Percentiles rank a stretch among this genome's conserved stretches.
Evolutionary conservation across 306 rosid genomes (phyloP).

Genomic region (Abrus pulchellus): DNA sequence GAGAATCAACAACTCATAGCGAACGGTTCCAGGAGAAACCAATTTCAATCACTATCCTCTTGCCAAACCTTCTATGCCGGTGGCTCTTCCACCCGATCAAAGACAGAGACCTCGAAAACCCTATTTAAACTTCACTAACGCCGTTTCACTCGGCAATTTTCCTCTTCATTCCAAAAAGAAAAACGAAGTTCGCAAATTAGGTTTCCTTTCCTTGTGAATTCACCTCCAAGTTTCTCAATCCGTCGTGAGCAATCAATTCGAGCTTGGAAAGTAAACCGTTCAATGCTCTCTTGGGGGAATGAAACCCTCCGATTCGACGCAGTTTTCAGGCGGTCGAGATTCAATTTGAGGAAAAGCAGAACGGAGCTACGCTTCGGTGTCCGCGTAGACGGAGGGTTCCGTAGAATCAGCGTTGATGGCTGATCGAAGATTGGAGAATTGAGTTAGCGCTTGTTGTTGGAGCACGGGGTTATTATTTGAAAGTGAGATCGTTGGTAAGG

Average conservation of each 20-base stretch:
- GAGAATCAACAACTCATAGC: constrained; percentile 34
- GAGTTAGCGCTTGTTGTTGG: neutral
- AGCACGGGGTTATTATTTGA: constrained; percentile 7
- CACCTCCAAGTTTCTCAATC: constrained; percentile 16
- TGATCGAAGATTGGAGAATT: constrained; percentile 35
- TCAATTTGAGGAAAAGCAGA: neutral
- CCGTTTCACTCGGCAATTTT: constrained; percentile 29
- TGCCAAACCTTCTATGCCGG: neutral
- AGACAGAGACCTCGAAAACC: constrained; percentile 35
- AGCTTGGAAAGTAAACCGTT: constrained; percentile 32
- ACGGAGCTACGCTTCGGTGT: neutral
- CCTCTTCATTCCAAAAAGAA: neutral
- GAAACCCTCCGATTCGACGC: constrained; percentile 40
- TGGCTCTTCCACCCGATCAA: constrained; percentile 14
- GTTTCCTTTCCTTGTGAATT: constrained; percentile 30
- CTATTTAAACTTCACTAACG: constrained; percentile 31
- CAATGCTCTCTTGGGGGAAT: neutral
- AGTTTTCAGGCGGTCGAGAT: neutral
- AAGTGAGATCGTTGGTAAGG: constrained; percentile 21
- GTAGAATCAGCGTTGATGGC: neutral
- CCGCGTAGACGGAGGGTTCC: neutral
- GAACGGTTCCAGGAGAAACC: constrained; percentile 13
- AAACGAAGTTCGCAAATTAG: constrained; percentile 33
- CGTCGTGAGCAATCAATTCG: constrained; percentile 7
- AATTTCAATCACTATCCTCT: constrained; percentile 32